Evolutionary conservation across 192 early-diverging fungal genomes (phyloP), one percentile per base, ranked within the genome.

Genomic region (Backusella macrospora): DNA sequence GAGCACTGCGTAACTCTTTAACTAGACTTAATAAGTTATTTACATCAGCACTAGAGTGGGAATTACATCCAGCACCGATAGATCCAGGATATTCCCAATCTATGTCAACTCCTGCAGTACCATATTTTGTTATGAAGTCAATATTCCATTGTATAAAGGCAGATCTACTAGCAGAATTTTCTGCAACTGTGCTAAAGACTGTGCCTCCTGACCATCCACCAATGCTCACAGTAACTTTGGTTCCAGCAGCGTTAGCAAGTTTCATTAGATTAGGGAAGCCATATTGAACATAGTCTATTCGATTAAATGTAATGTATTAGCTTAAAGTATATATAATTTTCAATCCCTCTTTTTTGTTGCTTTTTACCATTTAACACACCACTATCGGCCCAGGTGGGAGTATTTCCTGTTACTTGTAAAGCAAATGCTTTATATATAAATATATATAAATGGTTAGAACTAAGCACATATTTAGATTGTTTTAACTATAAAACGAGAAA

Each of bases 201-300:
- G 82, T 81, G 9, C 86, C 88, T 0, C 92, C 92, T 16, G 86
- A 84, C 92, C 92, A 93, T 0, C 92, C 92, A 66, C 92, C 92
- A 34, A 92, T 68, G 5, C 90, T 90, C 6, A 92, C 79, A 4
- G 88, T 80, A 1, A 87, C 85, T 72, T 89, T 88, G 46, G 83
- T 74, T 18, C 75, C 72, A 14, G 80, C 78, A 3, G 78, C 79
- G 46, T 85, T 76, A 0, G 87, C 83, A 63, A 68, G 72, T 6
- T 55, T 73, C 5, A 86, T 82, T 65, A 89, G 83, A 10, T 79
- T 73, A 63, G 78, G 74, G 3, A 90, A 71, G 5, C 79, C 77
- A 7, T 47, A 21, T 40, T 78, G 76, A 23, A 73, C 67, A 34
- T 80, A 71, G 38, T 81, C 67, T 68, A 47, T 47, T 26, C 13